Base-by-base conservation (phyloP, 768 basidiomycete species). In the Agaricus bisporus region DNA sequence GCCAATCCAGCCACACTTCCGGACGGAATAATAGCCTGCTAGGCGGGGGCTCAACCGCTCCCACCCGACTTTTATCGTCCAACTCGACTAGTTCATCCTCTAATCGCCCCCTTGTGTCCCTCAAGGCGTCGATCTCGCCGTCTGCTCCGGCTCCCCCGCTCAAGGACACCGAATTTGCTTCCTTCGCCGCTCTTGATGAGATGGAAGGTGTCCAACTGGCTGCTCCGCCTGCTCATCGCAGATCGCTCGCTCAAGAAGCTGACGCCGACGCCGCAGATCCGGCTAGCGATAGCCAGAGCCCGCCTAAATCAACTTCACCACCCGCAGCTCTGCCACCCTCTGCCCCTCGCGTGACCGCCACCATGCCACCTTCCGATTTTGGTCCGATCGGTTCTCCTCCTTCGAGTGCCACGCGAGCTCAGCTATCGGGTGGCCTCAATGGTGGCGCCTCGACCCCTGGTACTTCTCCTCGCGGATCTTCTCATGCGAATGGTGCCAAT, bases 381-480 rank as follows among this genome's bases (percentile, higher is more conserved):
- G 90, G 90, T 8, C 88, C 91, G 14, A 90, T 92, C 56, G 91
- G 91, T 2, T 89, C 88, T 3, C 87, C 88, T 3, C 87, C 89
- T 8, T 86, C 91, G 1, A 77, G 68, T 47, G 70, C 71, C 38
- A 52, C 60, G 41, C 54, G 58, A 26, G 53, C 70, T 32, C 62
- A 65, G 2, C 64, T 59, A 1, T 69, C 69, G 14, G 60, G 73
- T 53, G 57, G 71, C 20, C 59, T 70, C 48, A 79, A 70, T 51
- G 63, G 63, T 18, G 55, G 60, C 37, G 55, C 67, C 0, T 75
- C 79, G 60, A 81, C 82, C 20, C 81, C 83, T 4, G 76, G 78
- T 5, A 81, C 82, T 0, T 86, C 85, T 5, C 86, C 87, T 7
- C 69, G 68, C 64, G 50, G 54, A 47, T 55, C 64, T 48, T 44